These are phyloP conservation scores for Penicillium sp. DNA, from an alignment of 2,329 filamentous ascomycete genomes.

Conservation along the genomic window DNA sequence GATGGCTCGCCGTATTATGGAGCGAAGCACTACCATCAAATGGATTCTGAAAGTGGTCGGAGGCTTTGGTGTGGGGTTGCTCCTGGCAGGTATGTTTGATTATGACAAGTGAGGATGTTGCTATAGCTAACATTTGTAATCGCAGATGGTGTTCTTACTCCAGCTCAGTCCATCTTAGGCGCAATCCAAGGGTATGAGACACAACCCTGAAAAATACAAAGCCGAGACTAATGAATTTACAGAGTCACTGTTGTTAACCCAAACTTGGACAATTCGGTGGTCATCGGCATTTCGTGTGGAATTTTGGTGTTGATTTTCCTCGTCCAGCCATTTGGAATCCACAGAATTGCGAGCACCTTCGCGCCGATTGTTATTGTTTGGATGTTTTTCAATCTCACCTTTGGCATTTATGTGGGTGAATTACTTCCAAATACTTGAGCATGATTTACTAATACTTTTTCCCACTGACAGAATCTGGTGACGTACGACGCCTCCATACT, in stretches of 20 bases:
- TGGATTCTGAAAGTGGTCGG: slow-evolving; percentile 52
- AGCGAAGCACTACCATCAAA: slow-evolving; percentile 48
- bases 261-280: slow-evolving; percentile 46
- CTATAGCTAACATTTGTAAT: background rate
- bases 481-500: slow-evolving; percentile 51
- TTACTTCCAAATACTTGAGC: background rate
- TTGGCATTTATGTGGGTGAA: slow-evolving; percentile 51
- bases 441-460: background rate
- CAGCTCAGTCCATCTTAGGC: slow-evolving; percentile 58
- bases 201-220: background rate
- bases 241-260: slow-evolving; percentile 42
- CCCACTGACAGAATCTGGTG: slow-evolving; percentile 37
- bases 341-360: slow-evolving; percentile 49
- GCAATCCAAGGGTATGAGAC: slow-evolving; percentile 54
- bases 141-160: slow-evolving; percentile 55
- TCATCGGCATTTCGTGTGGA: slow-evolving; percentile 53
- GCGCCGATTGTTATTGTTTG: slow-evolving; percentile 59
- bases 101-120: too few species aligned
- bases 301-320: slow-evolving; percentile 56
- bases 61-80: slow-evolving; percentile 55
- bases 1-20: slow-evolving; percentile 47
- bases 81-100: slow-evolving; percentile 44
- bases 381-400: slow-evolving; percentile 52
- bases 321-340: slow-evolving; percentile 56
- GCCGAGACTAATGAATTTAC: background rate